Conservation (phyloP, 1,139 yeast species). For the Kurtzmaniella quercitrusa region DNA sequence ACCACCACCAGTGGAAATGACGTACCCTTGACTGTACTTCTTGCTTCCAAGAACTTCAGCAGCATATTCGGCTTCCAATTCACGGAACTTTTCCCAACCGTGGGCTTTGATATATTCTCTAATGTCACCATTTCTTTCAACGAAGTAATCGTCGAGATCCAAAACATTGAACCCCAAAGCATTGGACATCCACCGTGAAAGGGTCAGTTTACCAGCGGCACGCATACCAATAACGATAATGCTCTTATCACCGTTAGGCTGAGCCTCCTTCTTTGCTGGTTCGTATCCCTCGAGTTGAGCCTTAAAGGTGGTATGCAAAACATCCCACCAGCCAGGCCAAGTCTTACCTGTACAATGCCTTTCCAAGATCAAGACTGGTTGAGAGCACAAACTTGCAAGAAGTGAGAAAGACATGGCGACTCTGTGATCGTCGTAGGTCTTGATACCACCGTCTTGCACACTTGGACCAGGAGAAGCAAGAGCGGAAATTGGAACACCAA, state of each 20-base stretch:
- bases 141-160: conserved; percentile 77
- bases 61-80: conserved; percentile 58
- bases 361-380: conserved; percentile 73
- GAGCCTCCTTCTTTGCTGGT: conserved; percentile 16
- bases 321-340: conserved; percentile 99
- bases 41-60: conserved; percentile 37
- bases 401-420: conserved; percentile 97
- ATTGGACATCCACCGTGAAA: conserved; percentile 76
- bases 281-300: conserved; percentile 70
- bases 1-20: conserved; percentile 96
- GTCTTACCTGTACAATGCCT: conserved; percentile 94
- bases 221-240: conserved; percentile 94
- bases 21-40: conserved; percentile 51
- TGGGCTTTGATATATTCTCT: conserved; percentile 60
- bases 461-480: conserved; percentile 47
- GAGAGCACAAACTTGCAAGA: conserved; percentile 54
- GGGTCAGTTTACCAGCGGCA: conserved; percentile 93
- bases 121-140: conserved; percentile 52
- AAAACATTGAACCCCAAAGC: conserved; percentile 66
- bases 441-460: conserved; percentile 44
- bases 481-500: conserved; percentile 48
- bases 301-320: conserved; percentile 64
- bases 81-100: conserved; percentile 89
- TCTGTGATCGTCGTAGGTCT: conserved; percentile 91
- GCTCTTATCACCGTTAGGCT: conserved; percentile 44